Base-by-base conservation (phyloP, 2,329 filamentous ascomycete species). In the Basipetospora sp. region DNA sequence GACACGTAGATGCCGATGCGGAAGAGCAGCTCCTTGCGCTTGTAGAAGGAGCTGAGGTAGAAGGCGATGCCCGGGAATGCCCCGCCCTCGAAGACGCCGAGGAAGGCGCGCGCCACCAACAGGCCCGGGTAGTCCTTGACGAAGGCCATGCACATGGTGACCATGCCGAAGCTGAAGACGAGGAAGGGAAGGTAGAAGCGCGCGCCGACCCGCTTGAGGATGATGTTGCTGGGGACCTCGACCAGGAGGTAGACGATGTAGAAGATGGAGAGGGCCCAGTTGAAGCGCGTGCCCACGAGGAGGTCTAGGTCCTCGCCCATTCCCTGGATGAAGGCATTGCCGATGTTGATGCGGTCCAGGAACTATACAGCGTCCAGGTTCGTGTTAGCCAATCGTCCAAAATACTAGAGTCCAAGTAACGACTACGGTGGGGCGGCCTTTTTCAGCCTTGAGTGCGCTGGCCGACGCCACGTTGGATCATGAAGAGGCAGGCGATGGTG, bases 311-410 rank as follows among this genome's bases (percentile, higher is more conserved):
- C 69, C 10, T 52, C 47, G 1, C 45, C 52, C 57, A 74, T 58
- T 14, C 69, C 69, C 42, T 70, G 64, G 38, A 74, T 71, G 31
- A 65, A 59, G 3, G 69, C 69, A 51, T 73, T 73, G 42, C 69
- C 78, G 27, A 82, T 74, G 50, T 82, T 83, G n/a, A 77, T 80
- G 30, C 79, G 67, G 53, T 82, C 78, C 35, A 70, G 60, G 42
- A 68, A 69, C 1, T 35, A 28, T 6, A 31, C 4, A 29, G 15
- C n/a, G n/a, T n/a, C n/a, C n/a, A 18, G 14, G 10, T 9, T 14
- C 18, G 10, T 34, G 16, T 16, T 5, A 10, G 32, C 11, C n/a
- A n/a, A n/a, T n/a, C n/a, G n/a, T n/a, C n/a, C n/a, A n/a, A n/a
- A n/a, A n/a, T n/a, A n/a, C n/a, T n/a, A n/a, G n/a, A n/a, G n/a